Evolutionary conservation across 1,284 basidiomycete genomes (phyloP).

Genomic region (Amylostereum areolatum): DNA sequence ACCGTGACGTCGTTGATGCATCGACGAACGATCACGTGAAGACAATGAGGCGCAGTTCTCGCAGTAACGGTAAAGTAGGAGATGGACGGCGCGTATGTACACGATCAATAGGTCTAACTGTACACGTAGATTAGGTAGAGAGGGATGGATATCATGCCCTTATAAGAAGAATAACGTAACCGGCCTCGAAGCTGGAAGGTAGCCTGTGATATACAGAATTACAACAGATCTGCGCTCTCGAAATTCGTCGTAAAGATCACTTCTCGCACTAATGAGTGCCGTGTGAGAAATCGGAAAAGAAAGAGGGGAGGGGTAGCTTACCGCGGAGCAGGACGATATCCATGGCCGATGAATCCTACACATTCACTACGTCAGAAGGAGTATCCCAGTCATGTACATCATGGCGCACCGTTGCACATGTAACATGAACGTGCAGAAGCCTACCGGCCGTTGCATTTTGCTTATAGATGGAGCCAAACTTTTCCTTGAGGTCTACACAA

Average conservation of each 20-base stretch:
- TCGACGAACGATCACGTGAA: too few relatives aligned
- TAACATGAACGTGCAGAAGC: conserved; percentile 45
- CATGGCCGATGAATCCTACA: conserved; percentile 44
- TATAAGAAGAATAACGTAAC: background rate
- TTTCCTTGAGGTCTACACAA: conserved; percentile 42
- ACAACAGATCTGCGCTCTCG: conserved; percentile 13
- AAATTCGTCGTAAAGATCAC: conserved; percentile 18
- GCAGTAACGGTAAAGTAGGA: too few relatives aligned
- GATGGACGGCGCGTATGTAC: too few relatives aligned
- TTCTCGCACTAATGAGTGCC: conserved; percentile 34
- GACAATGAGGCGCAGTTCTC: too few relatives aligned
- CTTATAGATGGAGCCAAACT: conserved; percentile 45
- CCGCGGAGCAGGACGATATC: conserved; percentile 39
- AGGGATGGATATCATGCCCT: background rate
- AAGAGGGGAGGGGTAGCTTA: conserved; percentile 24
- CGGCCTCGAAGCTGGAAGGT: background rate
- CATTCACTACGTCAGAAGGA: background rate
- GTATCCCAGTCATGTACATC: background rate
- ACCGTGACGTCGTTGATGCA: too few relatives aligned
- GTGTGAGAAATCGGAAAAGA: background rate
- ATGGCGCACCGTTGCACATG: conserved; percentile 50
- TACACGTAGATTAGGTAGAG: too few relatives aligned
- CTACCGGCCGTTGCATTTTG: conserved; percentile 38
- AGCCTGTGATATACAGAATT: background rate
- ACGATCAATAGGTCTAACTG: too few relatives aligned